Base-by-base conservation (phyloP, 441 rosid genomes). In the Dalechampia spathulata region DNA sequence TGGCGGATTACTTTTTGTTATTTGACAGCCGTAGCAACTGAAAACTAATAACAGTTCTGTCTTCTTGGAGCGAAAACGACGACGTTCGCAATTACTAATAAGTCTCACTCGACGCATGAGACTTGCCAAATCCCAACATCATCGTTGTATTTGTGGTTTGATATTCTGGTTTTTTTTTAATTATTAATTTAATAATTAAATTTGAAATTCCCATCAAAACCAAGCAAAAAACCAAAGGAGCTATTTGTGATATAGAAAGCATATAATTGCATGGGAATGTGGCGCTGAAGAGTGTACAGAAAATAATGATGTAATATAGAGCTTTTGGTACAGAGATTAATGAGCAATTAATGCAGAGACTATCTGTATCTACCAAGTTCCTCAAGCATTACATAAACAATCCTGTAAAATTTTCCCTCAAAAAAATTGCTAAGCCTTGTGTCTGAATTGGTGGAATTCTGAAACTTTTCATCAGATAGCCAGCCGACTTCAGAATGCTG, bases 241-340 rank as follows among this genome's bases (percentile, higher is more conserved):
- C 16, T 12, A 15, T n/a, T 54, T 10, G 5, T 54, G 22, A 30
- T 11, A 54, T 23, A 26, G 22, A 5, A 39, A 23, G n/a, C 25
- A 12, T 23, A 21, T 43, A n/a, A n/a, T n/a, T n/a, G n/a, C n/a
- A n/a, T n/a, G n/a, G n/a, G n/a, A n/a, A n/a, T 61, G 59, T 51
- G 52, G 57, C 48, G 45, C 27, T 8, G 8, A 30, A 55, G 62
- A 55, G 62, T 60, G 60, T 66, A 63, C 72, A 66, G 41, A 58
- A 50, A 37, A 42, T 42, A 43, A 47, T 54, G 52, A 43, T 48
- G 61, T 30, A 63, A 55, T 34, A 34, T 41, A 36, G 30, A 21
- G 40, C 30, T 44, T 64, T 48, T 13, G 57, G 52, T 60, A 30
- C 49, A 44, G 44, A 50, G 28, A 58, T 62, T 39, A 49, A 49